Evolutionary conservation across 2,329 filamentous ascomycete species (phyloP), one percentile per base, ranked within the genome.

Genomic region (Pseudocercospora pini-densiflorae): DNA sequence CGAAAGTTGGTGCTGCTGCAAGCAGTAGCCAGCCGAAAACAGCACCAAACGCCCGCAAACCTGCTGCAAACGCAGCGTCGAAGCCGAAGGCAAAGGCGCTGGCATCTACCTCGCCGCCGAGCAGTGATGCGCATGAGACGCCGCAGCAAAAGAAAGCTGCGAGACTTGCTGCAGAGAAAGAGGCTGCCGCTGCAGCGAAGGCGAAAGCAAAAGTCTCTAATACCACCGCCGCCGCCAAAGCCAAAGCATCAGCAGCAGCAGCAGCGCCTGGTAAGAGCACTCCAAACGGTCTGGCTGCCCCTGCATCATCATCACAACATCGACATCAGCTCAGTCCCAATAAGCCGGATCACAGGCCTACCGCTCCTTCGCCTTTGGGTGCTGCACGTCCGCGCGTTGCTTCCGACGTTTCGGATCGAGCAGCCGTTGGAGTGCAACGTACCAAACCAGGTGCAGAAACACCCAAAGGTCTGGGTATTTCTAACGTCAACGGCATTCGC

Each of bases 371-470:
- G 16, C 87, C 87, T 12, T 82, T 89, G 10, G 87, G 85, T 9
- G 86, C 86, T 6, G 88, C 87, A 2, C 86, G 86, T 23, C 87
- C 87, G 5, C 83, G 87, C 67, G 88, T 87, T 74, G 85, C 85
- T 29, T 88, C 87, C 21, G 86, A 89, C 73, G 79, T 85, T 9
- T 75, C 75, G 21, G 75, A 75, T 43, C 65, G 73, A 57, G 68
- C 64, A 47, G 71, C 70, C 10, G 60, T 73, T 4, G 74, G 72
- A 29, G 63, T 72, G 14, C 74, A 75, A 58, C 72, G 71, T 21
- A 57, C 57, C 10, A 71, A 66, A 66, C 70, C 69, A 47, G 74
- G 72, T 58, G 72, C 63, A 80, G 86, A 67, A 79, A 83, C 72
- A 78, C 79, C 69, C 73, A 81, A 73, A 64, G 75, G 73, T 19